Base-by-base conservation (phyloP, 768 basidiomycete species). In the Boletus huronensis region DNA sequence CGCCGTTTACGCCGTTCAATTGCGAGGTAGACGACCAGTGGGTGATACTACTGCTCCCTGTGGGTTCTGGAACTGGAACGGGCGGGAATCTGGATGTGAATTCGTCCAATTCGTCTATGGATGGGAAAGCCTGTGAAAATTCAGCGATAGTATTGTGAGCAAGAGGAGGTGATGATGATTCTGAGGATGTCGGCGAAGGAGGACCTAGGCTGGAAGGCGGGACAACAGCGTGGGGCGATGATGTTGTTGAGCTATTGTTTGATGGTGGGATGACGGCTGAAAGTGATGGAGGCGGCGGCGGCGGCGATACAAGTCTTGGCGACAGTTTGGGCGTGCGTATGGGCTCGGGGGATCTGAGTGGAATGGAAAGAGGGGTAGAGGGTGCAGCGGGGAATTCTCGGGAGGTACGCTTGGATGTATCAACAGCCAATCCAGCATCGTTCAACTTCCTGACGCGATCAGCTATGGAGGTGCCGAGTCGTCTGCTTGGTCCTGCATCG, bases 401-500 rank as follows among this genome's bases (percentile, higher is more conserved):
- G 40, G 85, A 82, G 47, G 78, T 66, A 35, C 82, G 79, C 67
- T 87, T 88, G 13, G 79, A 70, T 16, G 78, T 74, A 26, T 78
- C 76, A 17, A 84, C 77, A 11, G 78, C 74, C 64, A 94, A 70
- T 1, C 93, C 93, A 44, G 81, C 84, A 55, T 82, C 83, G 65
- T 86, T 80, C 19, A 96, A 72, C 16, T 87, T 83, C 60, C 80
- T 83, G 72, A 93, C 79, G 47, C 93, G 82, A 73, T 93, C 92
- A 25, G 88, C 87, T 54, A 96, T 90, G 47, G 82, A 85, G 6
- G 77, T 83, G n/a, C 83, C 85, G 3, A 79, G 62, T 55, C 77
- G 77, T 49, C 60, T 70, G 39, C 75, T 73, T 16, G 77, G 69
- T 35, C 72, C 78, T 29, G 54, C 75, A 41, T 60, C 58, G 31